phyloP scores from a whole-genome alignment of 2,329 filamentous ascomycete genomes.

The Sporothrix sp. region DNA sequence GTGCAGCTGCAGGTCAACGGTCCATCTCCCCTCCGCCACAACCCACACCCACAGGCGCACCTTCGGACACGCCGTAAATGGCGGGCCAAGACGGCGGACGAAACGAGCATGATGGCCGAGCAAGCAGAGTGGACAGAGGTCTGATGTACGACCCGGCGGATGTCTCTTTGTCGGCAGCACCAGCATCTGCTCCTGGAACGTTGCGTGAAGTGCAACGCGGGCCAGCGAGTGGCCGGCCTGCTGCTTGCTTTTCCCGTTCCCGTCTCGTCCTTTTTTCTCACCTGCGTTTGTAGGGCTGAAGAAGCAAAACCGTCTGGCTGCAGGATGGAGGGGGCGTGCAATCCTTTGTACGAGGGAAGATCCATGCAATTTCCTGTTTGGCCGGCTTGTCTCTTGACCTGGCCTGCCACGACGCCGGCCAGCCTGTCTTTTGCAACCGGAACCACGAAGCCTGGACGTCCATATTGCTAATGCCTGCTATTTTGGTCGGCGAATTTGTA shows the following conservation, averaged over 20 bases:
- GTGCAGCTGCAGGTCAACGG: background rate
- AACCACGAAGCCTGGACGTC: no score
- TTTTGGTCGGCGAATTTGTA: no score
- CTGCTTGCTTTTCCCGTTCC: background rate
- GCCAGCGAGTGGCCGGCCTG: no score
- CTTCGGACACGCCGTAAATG: slow-evolving; percentile 1
- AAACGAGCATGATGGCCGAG: background rate
- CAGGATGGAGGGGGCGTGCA: slow-evolving; percentile 5
- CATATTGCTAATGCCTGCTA: no score
- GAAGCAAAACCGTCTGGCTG: background rate
- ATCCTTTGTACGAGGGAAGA: no score
- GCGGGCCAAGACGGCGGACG: background rate
- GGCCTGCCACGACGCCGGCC: no score
- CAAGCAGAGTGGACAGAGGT: background rate
- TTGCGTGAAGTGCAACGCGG: slow-evolving; percentile 1
- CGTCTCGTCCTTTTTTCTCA: background rate
- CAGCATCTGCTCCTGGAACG: background rate
- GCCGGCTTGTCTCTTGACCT: no score
- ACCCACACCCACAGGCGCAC: background rate
- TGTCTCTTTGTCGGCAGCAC: no score
- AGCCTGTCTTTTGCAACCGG: no score
- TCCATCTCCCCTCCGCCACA: background rate
- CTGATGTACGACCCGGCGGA: background rate
- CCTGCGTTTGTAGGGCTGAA: slow-evolving; percentile 7
- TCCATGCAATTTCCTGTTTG: no score